Base-by-base conservation (phyloP, 192 early-diverging fungal species). In the Gorgonomyces haynaldii region DNA sequence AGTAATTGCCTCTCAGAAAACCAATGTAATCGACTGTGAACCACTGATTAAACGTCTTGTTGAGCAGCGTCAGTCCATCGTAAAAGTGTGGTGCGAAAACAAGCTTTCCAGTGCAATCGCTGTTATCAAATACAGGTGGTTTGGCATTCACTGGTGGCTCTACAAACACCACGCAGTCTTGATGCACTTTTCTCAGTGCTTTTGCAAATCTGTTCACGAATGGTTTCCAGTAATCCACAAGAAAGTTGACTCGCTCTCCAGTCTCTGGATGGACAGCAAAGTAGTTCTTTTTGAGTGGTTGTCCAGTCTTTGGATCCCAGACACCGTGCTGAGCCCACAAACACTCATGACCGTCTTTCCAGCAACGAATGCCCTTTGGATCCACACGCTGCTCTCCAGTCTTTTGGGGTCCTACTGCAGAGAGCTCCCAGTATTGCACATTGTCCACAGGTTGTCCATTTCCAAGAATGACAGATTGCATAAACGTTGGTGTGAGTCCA, bases 11-110 rank as follows among this genome's bases (percentile, higher is more conserved):
- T 7, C 79, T 63, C 69, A 79, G 30, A 12, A 59, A 44, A 2
- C 65, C 67, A 17, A 60, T 55, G 16, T 41, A 28, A 56, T 58
- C 83, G 52, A 83, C 78, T 19, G 70, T 83, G 30, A 81, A 69
- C 19, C 58, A 66, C 9, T 70, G 67, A 37, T 80, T 69, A 38
- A 80, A 87, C 1, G 52, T 46, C 56, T 71, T 71, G 47, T 45
- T 57, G 44, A 88, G 74, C 9, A 88, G 46, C 12, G 79, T 82
- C 44, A 83, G 66, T 2, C 82, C 60, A 52, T 88, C 85, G 55
- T 87, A 88, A 80, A 81, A 88, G 57, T 88, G 86, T 15, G 86
- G 86, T 4, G 84, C 75, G 55, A 76, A 85, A 9, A 76, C 64
- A 27, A 86, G 56, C 22, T 73, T 66, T 10, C 34, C 46, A 13